Conservation (phyloP, 148 eudicot genomes). For the Dianthus caryophyllus region DNA sequence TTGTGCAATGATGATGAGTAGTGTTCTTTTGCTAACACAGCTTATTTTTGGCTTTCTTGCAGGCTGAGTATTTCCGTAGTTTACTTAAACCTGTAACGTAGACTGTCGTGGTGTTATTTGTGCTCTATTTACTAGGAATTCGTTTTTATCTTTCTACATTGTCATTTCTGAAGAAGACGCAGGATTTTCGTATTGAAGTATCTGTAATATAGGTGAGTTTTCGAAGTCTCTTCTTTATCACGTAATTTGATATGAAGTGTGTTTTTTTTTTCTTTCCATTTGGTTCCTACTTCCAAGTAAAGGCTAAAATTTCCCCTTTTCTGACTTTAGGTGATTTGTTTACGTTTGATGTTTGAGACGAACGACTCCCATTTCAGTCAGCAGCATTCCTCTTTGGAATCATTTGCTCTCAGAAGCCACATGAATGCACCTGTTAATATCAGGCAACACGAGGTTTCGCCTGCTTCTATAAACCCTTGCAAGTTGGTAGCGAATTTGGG, state of each 20-base stretch:
- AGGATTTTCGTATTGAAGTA: conserved; percentile 27
- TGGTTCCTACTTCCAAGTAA: no score
- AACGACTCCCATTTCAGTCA: conserved; percentile 33
- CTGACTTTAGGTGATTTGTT: conserved; percentile 37
- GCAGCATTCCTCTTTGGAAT: conserved; percentile 40
- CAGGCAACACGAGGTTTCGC: conserved; percentile 34
- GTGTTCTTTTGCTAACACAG: conserved; percentile 5
- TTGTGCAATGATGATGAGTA: not conserved
- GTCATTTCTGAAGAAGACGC: conserved; percentile 29
- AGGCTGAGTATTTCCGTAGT: conserved; percentile 85
- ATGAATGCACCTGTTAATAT: conserved; percentile 31
- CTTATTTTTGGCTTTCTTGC: conserved; percentile 26
- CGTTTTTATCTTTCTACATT: conserved; percentile 27
- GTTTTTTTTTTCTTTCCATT: no score
- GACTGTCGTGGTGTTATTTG: conserved; percentile 30
- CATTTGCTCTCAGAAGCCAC: conserved; percentile 30
- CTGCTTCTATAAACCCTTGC: conserved; percentile 29
- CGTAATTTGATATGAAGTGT: no score
- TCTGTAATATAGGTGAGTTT: conserved; percentile 38
- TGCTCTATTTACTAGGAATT: conserved; percentile 33
- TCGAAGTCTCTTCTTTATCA: not conserved
- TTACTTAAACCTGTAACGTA: conserved; percentile 89
- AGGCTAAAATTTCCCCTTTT: conserved; percentile 7
- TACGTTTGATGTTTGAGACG: conserved; percentile 53
- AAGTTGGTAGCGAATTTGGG: conserved; percentile 32